phyloP scores from a whole-genome alignment of 2,329 filamentous ascomycete species.

The Botrytis sinoallii region DNA sequence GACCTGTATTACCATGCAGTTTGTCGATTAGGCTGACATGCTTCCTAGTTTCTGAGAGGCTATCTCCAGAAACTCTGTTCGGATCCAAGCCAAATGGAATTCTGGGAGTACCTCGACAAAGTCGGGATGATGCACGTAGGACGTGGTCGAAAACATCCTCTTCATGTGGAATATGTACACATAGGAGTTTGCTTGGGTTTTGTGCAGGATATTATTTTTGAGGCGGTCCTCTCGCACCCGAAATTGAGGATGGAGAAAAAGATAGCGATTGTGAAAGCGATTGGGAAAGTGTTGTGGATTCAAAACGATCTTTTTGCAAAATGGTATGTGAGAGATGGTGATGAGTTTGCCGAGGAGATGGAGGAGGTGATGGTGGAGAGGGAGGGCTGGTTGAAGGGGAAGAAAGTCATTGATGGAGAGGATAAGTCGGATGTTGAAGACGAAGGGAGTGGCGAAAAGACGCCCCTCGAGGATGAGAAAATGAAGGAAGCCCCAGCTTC shows the following conservation, averaged over 20 bases:
- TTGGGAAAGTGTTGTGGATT: conserved; percentile 82
- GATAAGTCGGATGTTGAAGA: neutral
- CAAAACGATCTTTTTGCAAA: conserved; percentile 85
- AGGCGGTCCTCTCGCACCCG: conserved; percentile 64
- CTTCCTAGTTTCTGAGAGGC: conserved; percentile 1
- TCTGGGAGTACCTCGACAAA: conserved; percentile 78
- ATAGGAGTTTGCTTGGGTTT: conserved; percentile 70
- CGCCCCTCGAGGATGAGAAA: neutral
- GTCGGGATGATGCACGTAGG: conserved; percentile 50
- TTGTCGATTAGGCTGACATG: neutral
- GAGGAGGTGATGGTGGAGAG: conserved; percentile 16
- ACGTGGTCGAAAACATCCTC: conserved; percentile 12
- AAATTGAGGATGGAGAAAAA: conserved; percentile 65
- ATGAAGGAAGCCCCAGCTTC: neutral
- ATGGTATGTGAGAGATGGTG: conserved; percentile 53
- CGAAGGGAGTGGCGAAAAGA: neutral
- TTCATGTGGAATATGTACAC: conserved; percentile 66
- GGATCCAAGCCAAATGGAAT: conserved; percentile 14
- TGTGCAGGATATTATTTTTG: conserved; percentile 74
- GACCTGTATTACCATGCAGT: neutral
- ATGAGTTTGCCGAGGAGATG: conserved; percentile 15
- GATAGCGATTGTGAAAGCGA: conserved; percentile 69
- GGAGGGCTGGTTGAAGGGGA: conserved; percentile 15
- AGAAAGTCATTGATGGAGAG: conserved; percentile 7
- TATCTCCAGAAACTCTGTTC: conserved; percentile 16